A percentile compares a stretch with the other conserved stretches of the same genome.
These are phyloP conservation scores for Hibiscus tridactylites DNA, from an alignment of 345 rosid genomes.

Conservation along the genomic window DNA sequence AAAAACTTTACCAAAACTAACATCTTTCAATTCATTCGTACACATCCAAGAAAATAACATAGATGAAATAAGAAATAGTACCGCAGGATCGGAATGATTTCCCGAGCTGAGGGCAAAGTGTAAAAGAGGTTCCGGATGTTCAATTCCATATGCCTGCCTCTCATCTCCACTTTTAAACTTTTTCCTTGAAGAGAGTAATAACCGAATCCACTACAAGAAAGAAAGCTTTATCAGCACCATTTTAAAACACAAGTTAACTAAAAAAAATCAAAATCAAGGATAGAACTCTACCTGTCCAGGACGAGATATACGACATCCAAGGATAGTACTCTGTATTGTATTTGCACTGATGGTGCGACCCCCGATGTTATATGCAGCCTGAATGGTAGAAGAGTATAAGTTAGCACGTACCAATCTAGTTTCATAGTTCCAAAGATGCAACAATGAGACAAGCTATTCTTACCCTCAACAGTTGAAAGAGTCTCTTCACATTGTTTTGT, in stretches of 20 bases:
- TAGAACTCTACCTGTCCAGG: constrained; percentile 74
- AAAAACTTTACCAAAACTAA: background rate
- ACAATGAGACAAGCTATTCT: background rate
- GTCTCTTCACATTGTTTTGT: background rate
- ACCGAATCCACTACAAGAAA: constrained; percentile 67
- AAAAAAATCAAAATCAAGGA: background rate
- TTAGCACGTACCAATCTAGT: background rate
- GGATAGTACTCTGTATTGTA: constrained; percentile 35
- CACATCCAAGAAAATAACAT: background rate
- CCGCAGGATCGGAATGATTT: constrained; percentile 98
- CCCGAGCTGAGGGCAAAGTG: constrained; percentile 85
- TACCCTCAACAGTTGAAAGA: background rate
- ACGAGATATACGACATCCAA: constrained; percentile 82
- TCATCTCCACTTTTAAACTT: constrained; percentile 74
- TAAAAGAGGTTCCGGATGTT: constrained; percentile 62
- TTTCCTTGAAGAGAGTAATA: constrained; percentile 51
- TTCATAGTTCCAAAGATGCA: background rate
- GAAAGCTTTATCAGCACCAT: constrained; percentile 14
- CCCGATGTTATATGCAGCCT: background rate
- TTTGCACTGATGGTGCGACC: background rate
- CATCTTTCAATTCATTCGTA: background rate
- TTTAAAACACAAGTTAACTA: background rate
- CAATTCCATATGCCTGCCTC: constrained; percentile 55
- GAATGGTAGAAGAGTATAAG: background rate
- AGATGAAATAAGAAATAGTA: constrained; percentile 22